Percentiles rank a stretch among this genome's conserved stretches.
Evolutionary conservation across 2,329 filamentous ascomycete genomes (phyloP).

Genomic region (Fusarium camptoceras): DNA sequence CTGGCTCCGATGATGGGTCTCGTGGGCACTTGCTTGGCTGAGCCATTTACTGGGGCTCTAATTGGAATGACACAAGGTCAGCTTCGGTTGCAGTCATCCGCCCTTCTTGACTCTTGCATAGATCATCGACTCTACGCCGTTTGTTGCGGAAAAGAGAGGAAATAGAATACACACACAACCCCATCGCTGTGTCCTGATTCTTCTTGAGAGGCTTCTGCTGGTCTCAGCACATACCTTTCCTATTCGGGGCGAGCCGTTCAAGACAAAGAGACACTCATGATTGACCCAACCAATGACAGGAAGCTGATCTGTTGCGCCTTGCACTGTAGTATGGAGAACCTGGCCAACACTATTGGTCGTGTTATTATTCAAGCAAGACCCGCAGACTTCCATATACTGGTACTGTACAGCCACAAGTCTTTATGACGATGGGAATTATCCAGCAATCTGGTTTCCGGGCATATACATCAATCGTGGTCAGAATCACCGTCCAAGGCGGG

Average conservation of each 20-base stretch:
- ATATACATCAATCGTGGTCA: slow-evolving; percentile 2
- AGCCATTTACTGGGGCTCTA: slow-evolving; percentile 11
- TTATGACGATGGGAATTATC: slow-evolving; percentile 18
- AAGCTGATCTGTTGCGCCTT: slow-evolving; percentile 20
- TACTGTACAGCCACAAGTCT: not conserved
- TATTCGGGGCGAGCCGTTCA: slow-evolving; percentile 18
- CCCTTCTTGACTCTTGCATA: slow-evolving; percentile 6
- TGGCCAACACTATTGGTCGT: slow-evolving; percentile 5
- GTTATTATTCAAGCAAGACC: slow-evolving; percentile 10
- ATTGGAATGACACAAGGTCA: slow-evolving; percentile 34
- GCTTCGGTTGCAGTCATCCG: slow-evolving; percentile 25
- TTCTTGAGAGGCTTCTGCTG: slow-evolving; percentile 4
- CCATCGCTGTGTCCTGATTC: not conserved
- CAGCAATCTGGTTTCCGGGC: slow-evolving; percentile 36
- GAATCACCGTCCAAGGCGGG: slow-evolving; percentile 1
- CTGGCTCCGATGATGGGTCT: slow-evolving; percentile 1
- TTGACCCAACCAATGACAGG: slow-evolving; percentile 16
- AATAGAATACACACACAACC: not conserved
- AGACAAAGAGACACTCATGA: slow-evolving; percentile 9
- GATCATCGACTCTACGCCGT: not conserved
- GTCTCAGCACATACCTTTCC: slow-evolving; percentile 20
- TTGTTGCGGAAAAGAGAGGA: slow-evolving; percentile 5
- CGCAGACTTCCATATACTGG: slow-evolving; percentile 16
- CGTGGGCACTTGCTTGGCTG: not conserved
- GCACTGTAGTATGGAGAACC: not conserved